Evolutionary conservation across 768 basidiomycete species (phyloP).

Genomic region (Kwoniella dendrophila): DNA sequence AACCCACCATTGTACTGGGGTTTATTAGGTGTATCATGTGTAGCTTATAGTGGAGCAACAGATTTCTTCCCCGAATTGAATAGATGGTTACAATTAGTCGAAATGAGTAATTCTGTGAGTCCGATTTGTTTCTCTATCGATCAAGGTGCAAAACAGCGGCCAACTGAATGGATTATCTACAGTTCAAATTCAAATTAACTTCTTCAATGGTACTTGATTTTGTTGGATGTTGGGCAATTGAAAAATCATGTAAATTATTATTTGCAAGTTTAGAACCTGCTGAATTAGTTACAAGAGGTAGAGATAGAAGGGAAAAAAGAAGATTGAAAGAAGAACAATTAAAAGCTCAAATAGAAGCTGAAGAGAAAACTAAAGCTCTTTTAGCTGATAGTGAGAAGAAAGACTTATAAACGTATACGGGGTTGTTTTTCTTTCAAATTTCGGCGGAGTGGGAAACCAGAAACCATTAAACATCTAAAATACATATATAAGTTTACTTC

Average conservation of each 20-base stretch:
- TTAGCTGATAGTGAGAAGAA: slow-evolving; percentile 36
- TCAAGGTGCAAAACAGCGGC: not conserved
- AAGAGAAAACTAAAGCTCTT: slow-evolving; percentile 24
- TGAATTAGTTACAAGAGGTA: slow-evolving; percentile 76
- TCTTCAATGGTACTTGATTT: slow-evolving; percentile 84
- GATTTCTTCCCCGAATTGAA: slow-evolving; percentile 95
- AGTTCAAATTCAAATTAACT: slow-evolving; percentile 86
- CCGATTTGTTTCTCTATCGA: not conserved
- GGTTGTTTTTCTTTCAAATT: too few species aligned
- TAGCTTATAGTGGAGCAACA: slow-evolving; percentile 90
- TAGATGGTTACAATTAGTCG: slow-evolving; percentile 94
- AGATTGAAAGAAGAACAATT: slow-evolving; percentile 60
- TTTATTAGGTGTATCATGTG: slow-evolving; percentile 79
- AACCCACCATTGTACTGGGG: slow-evolving; percentile 93
- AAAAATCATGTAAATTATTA: slow-evolving; percentile 76
- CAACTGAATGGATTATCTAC: not conserved
- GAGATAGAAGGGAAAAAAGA: slow-evolving; percentile 71
- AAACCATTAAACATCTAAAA: too few species aligned
- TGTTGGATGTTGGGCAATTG: slow-evolving; percentile 80
- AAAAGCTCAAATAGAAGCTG: slow-evolving; percentile 16
- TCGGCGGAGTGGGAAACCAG: too few species aligned
- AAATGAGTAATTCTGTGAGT: slow-evolving; percentile 76
- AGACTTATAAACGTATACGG: slow-evolving; percentile 26
- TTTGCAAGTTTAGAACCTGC: slow-evolving; percentile 89
- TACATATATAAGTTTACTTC: too few species aligned